Conservation (phyloP, 1,284 basidiomycete species). For the Wallemia hederae region DNA sequence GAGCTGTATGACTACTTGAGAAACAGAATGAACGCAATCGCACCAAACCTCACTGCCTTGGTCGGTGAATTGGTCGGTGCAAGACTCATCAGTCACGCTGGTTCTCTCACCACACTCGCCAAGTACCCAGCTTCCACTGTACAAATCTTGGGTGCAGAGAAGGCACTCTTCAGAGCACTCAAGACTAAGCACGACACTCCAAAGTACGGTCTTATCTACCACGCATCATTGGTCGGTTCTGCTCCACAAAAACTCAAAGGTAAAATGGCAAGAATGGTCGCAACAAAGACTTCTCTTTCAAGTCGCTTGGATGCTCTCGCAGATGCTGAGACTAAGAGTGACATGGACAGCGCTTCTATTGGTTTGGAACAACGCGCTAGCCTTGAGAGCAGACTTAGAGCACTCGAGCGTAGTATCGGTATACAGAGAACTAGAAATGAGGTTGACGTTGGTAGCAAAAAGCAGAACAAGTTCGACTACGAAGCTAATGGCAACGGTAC, state of each 20-base stretch:
- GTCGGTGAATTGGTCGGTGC: conserved; percentile 94
- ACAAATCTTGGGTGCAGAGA: conserved; percentile 93
- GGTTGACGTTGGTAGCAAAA: conserved; percentile 28
- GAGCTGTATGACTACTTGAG: conserved; percentile 82
- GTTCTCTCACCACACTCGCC: conserved; percentile 68
- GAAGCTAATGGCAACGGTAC: conserved; percentile 38
- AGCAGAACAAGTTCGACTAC: conserved; percentile 34
- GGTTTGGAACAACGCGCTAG: conserved; percentile 80
- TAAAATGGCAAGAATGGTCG: conserved; percentile 99
- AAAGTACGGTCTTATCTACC: conserved; percentile 92
- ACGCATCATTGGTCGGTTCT: conserved; percentile 84
- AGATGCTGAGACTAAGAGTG: conserved; percentile 69
- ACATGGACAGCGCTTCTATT: conserved; percentile 43
- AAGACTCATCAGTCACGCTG: conserved; percentile 82
- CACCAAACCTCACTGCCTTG: conserved; percentile 80
- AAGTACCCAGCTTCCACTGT: conserved; percentile 96
- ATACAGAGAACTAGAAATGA: conserved; percentile 29
- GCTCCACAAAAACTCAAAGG: conserved; percentile 95
- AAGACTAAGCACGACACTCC: conserved; percentile 99
- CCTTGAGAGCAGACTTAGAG: conserved; percentile 72
- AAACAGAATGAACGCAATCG: conserved; percentile 91
- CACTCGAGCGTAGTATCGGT: conserved; percentile 56
- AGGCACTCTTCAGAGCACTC: conserved; percentile 86
- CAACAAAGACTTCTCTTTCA: conserved; percentile 84
- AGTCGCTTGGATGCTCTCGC: conserved; percentile 89